Conservation (phyloP, 2,329 filamentous ascomycete genomes). For the Colletotrichum godetiae region DNA sequence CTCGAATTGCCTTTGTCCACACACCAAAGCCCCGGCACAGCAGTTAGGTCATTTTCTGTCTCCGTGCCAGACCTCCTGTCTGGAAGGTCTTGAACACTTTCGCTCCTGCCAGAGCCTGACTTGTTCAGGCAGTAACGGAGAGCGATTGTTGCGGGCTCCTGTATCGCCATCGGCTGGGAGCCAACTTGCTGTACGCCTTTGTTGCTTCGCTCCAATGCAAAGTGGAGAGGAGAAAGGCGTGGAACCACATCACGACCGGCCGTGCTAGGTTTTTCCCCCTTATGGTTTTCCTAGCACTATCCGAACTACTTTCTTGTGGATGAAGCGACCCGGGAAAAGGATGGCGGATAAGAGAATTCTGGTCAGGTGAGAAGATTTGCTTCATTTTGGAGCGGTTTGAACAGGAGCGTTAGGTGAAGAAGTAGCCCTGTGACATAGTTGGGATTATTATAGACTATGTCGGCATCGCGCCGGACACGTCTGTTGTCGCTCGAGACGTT, state of each 20-base stretch:
- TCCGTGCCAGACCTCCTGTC: neutral
- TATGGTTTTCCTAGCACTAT: neutral
- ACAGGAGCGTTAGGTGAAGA: neutral
- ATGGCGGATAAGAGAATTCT: neutral
- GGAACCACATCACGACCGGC: neutral
- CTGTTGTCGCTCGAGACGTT: neutral
- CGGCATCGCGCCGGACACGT: neutral
- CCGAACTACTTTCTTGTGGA: neutral
- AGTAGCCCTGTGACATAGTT: too few species aligned
- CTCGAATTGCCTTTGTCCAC: too few species aligned
- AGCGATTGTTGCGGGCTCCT: neutral
- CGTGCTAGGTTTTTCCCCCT: neutral
- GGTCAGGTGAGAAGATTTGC: neutral
- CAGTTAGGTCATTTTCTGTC: neutral
- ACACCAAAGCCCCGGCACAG: neutral
- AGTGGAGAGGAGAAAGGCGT: neutral
- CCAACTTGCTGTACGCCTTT: neutral
- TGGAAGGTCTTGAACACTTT: neutral
- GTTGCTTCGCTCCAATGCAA: neutral
- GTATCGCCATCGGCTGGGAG: neutral
- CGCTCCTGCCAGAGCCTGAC: neutral
- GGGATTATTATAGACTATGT: neutral
- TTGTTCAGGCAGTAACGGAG: slow-evolving; percentile 1
- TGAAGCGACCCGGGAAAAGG: neutral
- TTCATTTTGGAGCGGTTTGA: neutral